Evolutionary conservation across 164 flowering plant genomes (phyloP).

Genomic region (Annona cherimola): DNA sequence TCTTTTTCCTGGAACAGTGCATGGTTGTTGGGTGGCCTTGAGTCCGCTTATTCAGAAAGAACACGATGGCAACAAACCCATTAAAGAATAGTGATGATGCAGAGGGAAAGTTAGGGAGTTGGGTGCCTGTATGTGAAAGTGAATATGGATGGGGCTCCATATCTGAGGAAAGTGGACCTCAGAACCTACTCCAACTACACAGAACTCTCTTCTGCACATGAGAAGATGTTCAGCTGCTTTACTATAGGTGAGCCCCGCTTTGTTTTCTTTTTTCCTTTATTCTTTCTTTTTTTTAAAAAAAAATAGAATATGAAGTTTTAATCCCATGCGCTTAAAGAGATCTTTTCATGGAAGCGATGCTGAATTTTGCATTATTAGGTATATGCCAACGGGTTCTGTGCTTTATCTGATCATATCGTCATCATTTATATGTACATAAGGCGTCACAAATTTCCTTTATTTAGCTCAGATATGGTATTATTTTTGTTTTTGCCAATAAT

Average conservation of each 20-base stretch:
- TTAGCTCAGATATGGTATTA: too few relatives aligned
- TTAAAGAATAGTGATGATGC: slow-evolving; percentile 39
- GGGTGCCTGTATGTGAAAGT: slow-evolving; percentile 79
- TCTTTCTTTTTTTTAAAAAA: too few relatives aligned
- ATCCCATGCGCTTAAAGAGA: too few relatives aligned
- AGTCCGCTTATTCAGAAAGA: slow-evolving; percentile 77
- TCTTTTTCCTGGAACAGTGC: slow-evolving; percentile 37
- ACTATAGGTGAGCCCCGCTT: slow-evolving; percentile 64
- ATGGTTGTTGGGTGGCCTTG: slow-evolving; percentile 97
- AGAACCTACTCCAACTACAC: slow-evolving; percentile 46
- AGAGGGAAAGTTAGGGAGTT: slow-evolving; percentile 36
- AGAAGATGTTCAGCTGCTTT: slow-evolving; percentile 90
- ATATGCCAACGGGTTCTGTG: too few relatives aligned
- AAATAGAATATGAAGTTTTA: too few relatives aligned
- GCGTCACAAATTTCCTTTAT: too few relatives aligned
- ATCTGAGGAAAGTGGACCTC: slow-evolving; percentile 79
- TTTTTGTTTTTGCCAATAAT: too few relatives aligned
- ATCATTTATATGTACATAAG: neutral
- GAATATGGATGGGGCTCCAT: slow-evolving; percentile 94
- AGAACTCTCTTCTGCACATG: slow-evolving; percentile 71
- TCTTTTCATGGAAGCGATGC: too few relatives aligned
- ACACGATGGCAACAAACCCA: slow-evolving; percentile 54
- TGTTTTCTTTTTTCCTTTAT: neutral
- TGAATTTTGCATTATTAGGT: too few relatives aligned
- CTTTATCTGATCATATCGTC: neutral